These are phyloP conservation scores for Aspergillus caelatus DNA, from an alignment of 2,329 filamentous ascomycete species.

Conservation along the genomic window DNA sequence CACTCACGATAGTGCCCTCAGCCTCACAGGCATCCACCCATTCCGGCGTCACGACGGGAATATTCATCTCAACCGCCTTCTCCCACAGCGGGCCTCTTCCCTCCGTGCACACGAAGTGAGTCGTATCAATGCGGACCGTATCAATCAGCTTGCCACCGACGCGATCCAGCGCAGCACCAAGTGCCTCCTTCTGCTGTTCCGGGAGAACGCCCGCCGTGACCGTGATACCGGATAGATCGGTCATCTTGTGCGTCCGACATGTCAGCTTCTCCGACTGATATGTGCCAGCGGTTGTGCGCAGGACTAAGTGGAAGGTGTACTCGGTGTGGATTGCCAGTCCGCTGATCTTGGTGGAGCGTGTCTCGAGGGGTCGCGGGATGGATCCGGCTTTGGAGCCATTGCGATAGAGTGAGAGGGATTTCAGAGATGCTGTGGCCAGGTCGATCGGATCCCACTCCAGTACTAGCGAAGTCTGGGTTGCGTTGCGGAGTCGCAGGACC, in stretches of 20 bases:
- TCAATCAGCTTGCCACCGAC: slow-evolving; percentile 94
- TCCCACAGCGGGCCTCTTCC: slow-evolving; percentile 90
- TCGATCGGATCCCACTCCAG: slow-evolving; percentile 97
- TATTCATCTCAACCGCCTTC: slow-evolving; percentile 96
- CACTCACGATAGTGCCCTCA: slow-evolving; percentile 88
- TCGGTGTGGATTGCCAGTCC: slow-evolving; percentile 95
- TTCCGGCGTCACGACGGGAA: slow-evolving; percentile 93
- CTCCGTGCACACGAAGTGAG: slow-evolving; percentile 96
- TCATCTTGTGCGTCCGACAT: slow-evolving; percentile 97
- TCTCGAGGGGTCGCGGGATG: slow-evolving; percentile 83
- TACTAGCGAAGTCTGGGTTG: slow-evolving; percentile 96
- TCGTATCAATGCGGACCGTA: slow-evolving; percentile 91
- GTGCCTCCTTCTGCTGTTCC: slow-evolving; percentile 68
- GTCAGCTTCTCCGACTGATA: slow-evolving; percentile 79
- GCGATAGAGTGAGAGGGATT: slow-evolving; percentile 86
- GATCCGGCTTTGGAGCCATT: slow-evolving; percentile 96
- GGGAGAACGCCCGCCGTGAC: slow-evolving; percentile 89
- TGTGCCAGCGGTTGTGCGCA: slow-evolving; percentile 88
- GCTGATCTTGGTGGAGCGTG: slow-evolving; percentile 94
- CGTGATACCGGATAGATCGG: slow-evolving; percentile 91
- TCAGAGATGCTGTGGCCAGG: slow-evolving; percentile 86
- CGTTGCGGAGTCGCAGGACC: slow-evolving; percentile 87
- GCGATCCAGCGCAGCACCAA: slow-evolving; percentile 75
- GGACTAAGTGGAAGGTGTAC: slow-evolving; percentile 90
- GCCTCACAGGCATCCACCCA: slow-evolving; percentile 97